phyloP scores from a whole-genome alignment of 306 rosid genomes.

The Pachyrhizus erosus region DNA sequence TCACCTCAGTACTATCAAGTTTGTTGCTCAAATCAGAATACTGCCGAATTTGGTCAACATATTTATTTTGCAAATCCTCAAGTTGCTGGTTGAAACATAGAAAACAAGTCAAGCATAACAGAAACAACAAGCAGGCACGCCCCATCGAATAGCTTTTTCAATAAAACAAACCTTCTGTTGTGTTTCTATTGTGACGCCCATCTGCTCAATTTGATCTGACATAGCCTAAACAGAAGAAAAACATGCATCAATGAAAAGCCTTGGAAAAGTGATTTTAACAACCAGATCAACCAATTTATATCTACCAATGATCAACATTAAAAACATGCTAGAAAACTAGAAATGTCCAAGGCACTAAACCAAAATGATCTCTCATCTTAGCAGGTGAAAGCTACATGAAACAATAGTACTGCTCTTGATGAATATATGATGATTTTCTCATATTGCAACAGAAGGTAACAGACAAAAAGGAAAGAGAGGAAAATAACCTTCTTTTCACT shows the following conservation, averaged over 20 bases:
- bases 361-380: neutral
- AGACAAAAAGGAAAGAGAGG: neutral
- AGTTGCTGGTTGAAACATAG: slow-evolving; percentile 58
- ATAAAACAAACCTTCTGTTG: slow-evolving; percentile 76
- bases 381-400: neutral
- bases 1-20: slow-evolving; percentile 87
- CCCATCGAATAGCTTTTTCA: neutral
- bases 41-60: slow-evolving; percentile 66
- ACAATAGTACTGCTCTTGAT: neutral
- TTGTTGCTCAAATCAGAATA: slow-evolving; percentile 74
- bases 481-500: slow-evolving; percentile 80
- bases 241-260: neutral
- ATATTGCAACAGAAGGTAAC: neutral
- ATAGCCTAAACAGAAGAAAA: slow-evolving; percentile 65
- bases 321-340: neutral
- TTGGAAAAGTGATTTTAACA: neutral
- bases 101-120: slow-evolving; percentile 19
- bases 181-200: slow-evolving; percentile 70
- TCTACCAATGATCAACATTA: neutral
- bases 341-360: neutral
- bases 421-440: neutral
- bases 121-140: neutral
- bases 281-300: slow-evolving; percentile 2
- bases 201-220: slow-evolving; percentile 95
- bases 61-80: slow-evolving; percentile 78